A percentile compares a stretch with the other conserved stretches of the same genome.
phyloP scores from a whole-genome alignment of 2,329 filamentous ascomycete genomes.

The Ceratocystis diversiconidia region DNA sequence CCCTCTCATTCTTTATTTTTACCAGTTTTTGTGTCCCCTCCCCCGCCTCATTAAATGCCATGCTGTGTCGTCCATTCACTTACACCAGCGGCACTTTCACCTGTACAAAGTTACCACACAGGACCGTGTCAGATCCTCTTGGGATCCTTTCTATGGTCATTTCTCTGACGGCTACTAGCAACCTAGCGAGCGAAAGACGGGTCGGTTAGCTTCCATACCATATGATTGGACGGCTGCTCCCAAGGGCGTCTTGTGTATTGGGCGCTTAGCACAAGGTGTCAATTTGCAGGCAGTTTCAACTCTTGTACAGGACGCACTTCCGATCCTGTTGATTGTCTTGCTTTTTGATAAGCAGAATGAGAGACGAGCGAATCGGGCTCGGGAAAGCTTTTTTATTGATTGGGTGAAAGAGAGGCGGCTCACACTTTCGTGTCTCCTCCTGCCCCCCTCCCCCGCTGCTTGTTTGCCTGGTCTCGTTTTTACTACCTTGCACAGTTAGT shows the following conservation, averaged over 20 bases:
- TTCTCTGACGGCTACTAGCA: background rate
- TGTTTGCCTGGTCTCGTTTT: too few species aligned
- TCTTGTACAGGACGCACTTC: background rate
- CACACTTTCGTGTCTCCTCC: too few species aligned
- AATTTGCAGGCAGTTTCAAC: background rate
- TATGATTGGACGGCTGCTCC: constrained; percentile 5
- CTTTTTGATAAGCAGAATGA: too few species aligned
- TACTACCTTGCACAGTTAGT: too few species aligned
- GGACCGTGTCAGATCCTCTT: background rate
- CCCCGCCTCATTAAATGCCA: background rate
- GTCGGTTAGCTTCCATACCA: background rate
- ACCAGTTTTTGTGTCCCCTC: background rate
- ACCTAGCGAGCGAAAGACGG: background rate
- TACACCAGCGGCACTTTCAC: background rate
- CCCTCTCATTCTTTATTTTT: background rate
- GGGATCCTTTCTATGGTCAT: background rate
- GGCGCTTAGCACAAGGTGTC: constrained; percentile 3
- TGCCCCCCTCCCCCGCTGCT: too few species aligned
- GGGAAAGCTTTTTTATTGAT: too few species aligned
- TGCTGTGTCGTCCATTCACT: background rate
- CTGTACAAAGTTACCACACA: background rate
- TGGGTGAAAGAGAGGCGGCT: too few species aligned
- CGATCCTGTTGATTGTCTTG: too few species aligned
- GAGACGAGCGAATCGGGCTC: too few species aligned
- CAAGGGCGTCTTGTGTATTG: background rate